Evolutionary conservation across 2,329 filamentous ascomycete genomes (phyloP), one percentile per base, ranked within the genome.

Genomic region (Aplosporella prunicola): DNA sequence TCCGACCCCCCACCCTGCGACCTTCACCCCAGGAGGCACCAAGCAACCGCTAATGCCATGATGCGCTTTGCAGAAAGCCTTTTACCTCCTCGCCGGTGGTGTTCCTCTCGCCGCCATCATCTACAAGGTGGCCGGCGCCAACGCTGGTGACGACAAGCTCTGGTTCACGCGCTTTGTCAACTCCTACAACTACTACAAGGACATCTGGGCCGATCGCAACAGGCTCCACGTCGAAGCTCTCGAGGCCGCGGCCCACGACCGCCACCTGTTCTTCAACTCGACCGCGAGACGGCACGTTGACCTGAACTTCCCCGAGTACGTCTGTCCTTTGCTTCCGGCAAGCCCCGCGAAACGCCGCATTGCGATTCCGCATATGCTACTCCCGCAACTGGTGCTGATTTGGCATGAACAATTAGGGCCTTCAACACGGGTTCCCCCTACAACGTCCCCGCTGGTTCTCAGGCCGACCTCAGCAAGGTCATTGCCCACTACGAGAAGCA

Each of bases 261-360:
- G 73, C 43, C 72, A 77, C 47, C 55, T 82, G 47, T 79, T 80
- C 53, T 42, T 60, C 46, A 63, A 65, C 45, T 47, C 53, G n/a
- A 56, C 57, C 50, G 62, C 67, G 20, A 50, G 60, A 15, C 59
- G 65, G 46, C 56, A 66, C 47, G 61, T 76, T 29, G 66, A 75
- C 14, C 56, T 82, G 56, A 72, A 61, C 52, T 76, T 72, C 49
- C 76, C 73, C 22, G 78, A 82, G 78, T 82, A 71, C 44, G 77
- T 72, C 20, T 28, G 8, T 30, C 11, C 14, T 8, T 13, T 8
- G 8, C 22, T 24, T n/a, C 22, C 22, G 8, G 8, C 22, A 8
- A 8, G 22, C 22, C 22, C 22, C 22, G n/a, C 8, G 8, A 24
- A n/a, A 24, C n/a, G n/a, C n/a, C n/a, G n/a, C n/a, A n/a, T n/a